These are phyloP conservation scores for Cryomyces antarcticus DNA, from an alignment of 495 filamentous ascomycete species.

Conservation along the genomic window DNA sequence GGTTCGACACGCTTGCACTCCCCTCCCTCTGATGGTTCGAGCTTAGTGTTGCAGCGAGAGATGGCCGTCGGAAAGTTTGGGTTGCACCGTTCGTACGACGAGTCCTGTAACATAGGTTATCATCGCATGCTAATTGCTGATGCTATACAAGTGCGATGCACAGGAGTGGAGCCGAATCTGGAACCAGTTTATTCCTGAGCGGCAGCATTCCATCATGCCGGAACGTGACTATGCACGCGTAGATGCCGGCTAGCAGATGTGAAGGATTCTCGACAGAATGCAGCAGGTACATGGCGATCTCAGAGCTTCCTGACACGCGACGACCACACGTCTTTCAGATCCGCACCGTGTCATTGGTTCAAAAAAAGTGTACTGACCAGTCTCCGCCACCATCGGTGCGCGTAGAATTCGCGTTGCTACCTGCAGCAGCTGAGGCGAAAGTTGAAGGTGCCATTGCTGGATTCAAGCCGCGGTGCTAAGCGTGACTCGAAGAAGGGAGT, in stretches of 20 bases:
- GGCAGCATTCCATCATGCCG: background rate
- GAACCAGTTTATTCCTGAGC: background rate
- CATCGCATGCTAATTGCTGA: background rate
- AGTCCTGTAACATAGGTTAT: slow-evolving; percentile 23
- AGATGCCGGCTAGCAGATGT: too few species aligned
- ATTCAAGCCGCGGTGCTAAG: too few species aligned
- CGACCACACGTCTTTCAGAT: background rate
- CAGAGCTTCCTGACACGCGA: background rate
- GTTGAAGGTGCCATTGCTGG: slow-evolving; percentile 18
- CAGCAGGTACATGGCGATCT: background rate
- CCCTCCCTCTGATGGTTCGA: background rate
- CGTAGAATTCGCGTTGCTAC: slow-evolving; percentile 13
- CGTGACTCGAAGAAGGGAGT: too few species aligned
- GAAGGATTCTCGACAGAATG: background rate
- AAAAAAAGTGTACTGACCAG: slow-evolving; percentile 11
- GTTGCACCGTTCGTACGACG: slow-evolving; percentile 62
- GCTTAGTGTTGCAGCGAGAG: slow-evolving; percentile 34
- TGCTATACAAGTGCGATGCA: background rate
- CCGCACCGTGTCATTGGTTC: background rate
- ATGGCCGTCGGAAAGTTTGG: slow-evolving; percentile 69
- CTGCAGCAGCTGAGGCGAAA: slow-evolving; percentile 22
- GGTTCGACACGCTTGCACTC: background rate
- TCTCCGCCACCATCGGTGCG: slow-evolving; percentile 15
- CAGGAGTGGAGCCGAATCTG: background rate
- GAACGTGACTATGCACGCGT: background rate